phyloP scores from a whole-genome alignment of 495 filamentous ascomycete species.

The Talaromyces proteolyticus region DNA sequence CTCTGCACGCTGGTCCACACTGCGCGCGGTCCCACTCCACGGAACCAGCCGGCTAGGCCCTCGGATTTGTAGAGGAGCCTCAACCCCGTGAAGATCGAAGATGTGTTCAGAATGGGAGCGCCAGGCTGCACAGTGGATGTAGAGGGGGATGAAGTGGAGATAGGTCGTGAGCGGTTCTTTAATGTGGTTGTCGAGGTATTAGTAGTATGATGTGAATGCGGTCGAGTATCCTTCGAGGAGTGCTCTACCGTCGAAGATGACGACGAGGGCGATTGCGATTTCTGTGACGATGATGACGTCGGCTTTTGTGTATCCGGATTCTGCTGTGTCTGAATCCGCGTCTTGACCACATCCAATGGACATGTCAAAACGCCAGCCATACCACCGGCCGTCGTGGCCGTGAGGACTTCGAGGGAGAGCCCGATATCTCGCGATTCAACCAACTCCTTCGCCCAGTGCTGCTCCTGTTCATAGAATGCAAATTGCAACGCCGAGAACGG shows the following conservation, averaged over 20 bases:
- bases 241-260: too few species aligned
- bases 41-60: slow-evolving; percentile 84
- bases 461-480: slow-evolving; percentile 95
- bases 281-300: slow-evolving; percentile 7
- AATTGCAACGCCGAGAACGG: slow-evolving; percentile 96
- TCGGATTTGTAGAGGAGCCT: slow-evolving; percentile 83
- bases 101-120: slow-evolving; percentile 74
- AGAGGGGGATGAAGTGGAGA: slow-evolving; percentile 80
- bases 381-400: slow-evolving; percentile 86
- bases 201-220: slow-evolving; percentile 17
- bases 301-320: slow-evolving; percentile 36
- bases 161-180: slow-evolving; percentile 47
- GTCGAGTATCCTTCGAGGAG: slow-evolving; percentile 31
- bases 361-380: slow-evolving; percentile 93
- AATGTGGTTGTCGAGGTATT: slow-evolving; percentile 17
- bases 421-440: slow-evolving; percentile 73
- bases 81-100: slow-evolving; percentile 79
- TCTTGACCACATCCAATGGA: slow-evolving; percentile 96
- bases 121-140: slow-evolving; percentile 72
- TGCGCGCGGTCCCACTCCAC: slow-evolving; percentile 84
- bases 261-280: too few species aligned
- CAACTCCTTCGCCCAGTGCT: slow-evolving; percentile 70
- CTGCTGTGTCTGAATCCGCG: slow-evolving; percentile 91
- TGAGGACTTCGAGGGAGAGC: slow-evolving; percentile 75
- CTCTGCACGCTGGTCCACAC: slow-evolving; percentile 99